Conservation (phyloP, 352 stramenopile genomes). For the Pythium phragmitis region DNA sequence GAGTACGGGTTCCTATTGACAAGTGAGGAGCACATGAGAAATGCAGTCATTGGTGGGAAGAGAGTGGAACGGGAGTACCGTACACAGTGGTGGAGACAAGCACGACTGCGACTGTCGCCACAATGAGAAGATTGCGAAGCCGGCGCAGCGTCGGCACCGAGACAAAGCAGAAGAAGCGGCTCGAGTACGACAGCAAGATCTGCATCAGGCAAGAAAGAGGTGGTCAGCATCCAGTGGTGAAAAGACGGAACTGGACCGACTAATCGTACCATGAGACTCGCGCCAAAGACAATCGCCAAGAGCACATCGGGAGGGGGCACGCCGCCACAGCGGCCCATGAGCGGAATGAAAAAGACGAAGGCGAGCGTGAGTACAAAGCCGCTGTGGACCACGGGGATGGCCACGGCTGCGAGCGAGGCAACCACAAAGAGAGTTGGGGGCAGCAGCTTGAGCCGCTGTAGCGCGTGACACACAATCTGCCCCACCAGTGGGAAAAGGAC, state of each 20-base stretch:
- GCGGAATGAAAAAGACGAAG: slow-evolving; percentile 74
- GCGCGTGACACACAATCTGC: slow-evolving; percentile 38
- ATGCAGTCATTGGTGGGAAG: not conserved
- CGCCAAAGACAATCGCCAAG: slow-evolving; percentile 44
- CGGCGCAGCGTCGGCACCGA: slow-evolving; percentile 36
- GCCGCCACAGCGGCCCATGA: slow-evolving; percentile 62
- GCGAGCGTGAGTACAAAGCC: slow-evolving; percentile 53
- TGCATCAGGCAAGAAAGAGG: not conserved
- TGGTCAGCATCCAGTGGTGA: not conserved
- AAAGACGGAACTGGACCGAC: not conserved
- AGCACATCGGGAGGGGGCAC: slow-evolving; percentile 57
- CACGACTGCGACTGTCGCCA: slow-evolving; percentile 35
- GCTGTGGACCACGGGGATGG: slow-evolving; percentile 62
- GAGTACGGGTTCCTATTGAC: slow-evolving; percentile 71
- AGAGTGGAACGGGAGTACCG: slow-evolving; percentile 2
- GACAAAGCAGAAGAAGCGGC: slow-evolving; percentile 75
- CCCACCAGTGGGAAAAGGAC: slow-evolving; percentile 59
- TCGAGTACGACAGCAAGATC: slow-evolving; percentile 45
- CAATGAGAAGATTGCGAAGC: slow-evolving; percentile 42
- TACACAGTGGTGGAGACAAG: slow-evolving; percentile 57
- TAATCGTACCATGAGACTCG: slow-evolving; percentile 45
- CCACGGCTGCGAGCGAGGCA: slow-evolving; percentile 46
- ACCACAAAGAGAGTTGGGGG: slow-evolving; percentile 46
- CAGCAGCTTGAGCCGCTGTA: slow-evolving; percentile 40
- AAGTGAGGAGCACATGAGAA: not conserved